These are phyloP conservation scores for Chytriomyces sp. DNA, from an alignment of 192 early-diverging fungal species.

Conservation along the genomic window DNA sequence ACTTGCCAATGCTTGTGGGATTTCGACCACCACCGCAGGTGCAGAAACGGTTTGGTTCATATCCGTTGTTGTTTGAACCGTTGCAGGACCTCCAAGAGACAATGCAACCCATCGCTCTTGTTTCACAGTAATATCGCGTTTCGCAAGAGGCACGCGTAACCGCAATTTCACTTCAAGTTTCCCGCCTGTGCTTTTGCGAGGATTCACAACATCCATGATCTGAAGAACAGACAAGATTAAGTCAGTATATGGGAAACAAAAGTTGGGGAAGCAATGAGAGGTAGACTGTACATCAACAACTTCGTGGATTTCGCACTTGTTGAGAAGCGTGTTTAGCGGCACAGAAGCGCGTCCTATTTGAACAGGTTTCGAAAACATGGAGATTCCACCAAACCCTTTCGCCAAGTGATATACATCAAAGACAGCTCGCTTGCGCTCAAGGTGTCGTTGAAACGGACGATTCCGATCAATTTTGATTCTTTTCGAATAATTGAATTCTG, in stretches of 20 bases:
- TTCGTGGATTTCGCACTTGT: constrained; percentile 69
- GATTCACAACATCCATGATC: constrained; percentile 64
- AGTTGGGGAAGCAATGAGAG: neutral
- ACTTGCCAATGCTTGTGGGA: constrained; percentile 2
- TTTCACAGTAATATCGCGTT: constrained; percentile 62
- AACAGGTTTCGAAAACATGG: constrained; percentile 47
- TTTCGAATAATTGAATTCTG: constrained; percentile 63
- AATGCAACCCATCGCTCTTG: constrained; percentile 71
- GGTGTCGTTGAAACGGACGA: constrained; percentile 63
- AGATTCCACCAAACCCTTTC: constrained; percentile 54
- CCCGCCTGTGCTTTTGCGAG: constrained; percentile 68
- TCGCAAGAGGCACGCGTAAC: constrained; percentile 63
- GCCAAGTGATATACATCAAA: constrained; percentile 74
- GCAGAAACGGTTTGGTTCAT: neutral
- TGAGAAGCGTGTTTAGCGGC: constrained; percentile 61
- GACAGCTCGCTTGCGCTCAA: constrained; percentile 70
- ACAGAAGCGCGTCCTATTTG: constrained; percentile 64
- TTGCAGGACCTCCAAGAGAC: constrained; percentile 45
- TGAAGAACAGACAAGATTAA: constrained; percentile 31
- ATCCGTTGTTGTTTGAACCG: neutral
- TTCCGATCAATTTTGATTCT: constrained; percentile 66
- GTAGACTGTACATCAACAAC: constrained; percentile 60
- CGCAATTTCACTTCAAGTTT: constrained; percentile 70
- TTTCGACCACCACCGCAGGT: neutral
- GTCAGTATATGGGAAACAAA: neutral